Percentiles rank a stretch among this genome's conserved stretches.
Evolutionary conservation across 257 asterid genomes (phyloP).

Genomic region (Eustoma russellianum): DNA sequence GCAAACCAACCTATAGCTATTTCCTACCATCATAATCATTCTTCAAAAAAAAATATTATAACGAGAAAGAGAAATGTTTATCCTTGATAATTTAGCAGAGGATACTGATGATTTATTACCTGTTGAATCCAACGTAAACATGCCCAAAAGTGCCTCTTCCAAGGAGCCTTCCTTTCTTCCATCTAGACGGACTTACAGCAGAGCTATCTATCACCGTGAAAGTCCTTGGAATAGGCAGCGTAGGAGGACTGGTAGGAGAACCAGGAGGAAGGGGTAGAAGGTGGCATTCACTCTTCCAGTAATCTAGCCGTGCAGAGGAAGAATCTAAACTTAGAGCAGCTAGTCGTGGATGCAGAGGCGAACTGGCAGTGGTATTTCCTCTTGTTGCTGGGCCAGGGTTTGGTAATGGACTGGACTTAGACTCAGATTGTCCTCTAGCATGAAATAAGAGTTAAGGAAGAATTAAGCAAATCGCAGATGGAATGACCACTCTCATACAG

Average conservation of each 20-base stretch:
- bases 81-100: too few relatives aligned
- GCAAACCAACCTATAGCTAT: too few relatives aligned
- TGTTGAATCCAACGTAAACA: slow-evolving; percentile 84
- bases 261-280: slow-evolving; percentile 87
- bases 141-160: slow-evolving; percentile 97
- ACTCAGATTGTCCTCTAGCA: slow-evolving; percentile 59
- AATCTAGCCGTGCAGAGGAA: slow-evolving; percentile 48
- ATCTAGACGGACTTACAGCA: slow-evolving; percentile 34
- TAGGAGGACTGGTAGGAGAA: slow-evolving; percentile 68
- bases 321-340: slow-evolving; percentile 54
- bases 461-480: slow-evolving; percentile 12
- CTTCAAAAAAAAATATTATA: too few relatives aligned
- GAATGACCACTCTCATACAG: too few relatives aligned
- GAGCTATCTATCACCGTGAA: slow-evolving; percentile 41
- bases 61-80: too few relatives aligned
- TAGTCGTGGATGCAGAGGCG: slow-evolving; percentile 67
- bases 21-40: too few relatives aligned
- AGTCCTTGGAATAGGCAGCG: slow-evolving; percentile 65
- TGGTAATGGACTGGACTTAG: slow-evolving; percentile 44
- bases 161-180: slow-evolving; percentile 91
- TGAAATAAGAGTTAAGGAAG: slow-evolving; percentile 17
- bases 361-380: slow-evolving; percentile 36
- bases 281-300: slow-evolving; percentile 59
- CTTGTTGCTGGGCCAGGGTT: slow-evolving; percentile 67
- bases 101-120: slow-evolving; percentile 42